These are phyloP conservation scores for Leccinum pachyderme DNA, from an alignment of 1,284 basidiomycete genomes.

Conservation along the genomic window DNA sequence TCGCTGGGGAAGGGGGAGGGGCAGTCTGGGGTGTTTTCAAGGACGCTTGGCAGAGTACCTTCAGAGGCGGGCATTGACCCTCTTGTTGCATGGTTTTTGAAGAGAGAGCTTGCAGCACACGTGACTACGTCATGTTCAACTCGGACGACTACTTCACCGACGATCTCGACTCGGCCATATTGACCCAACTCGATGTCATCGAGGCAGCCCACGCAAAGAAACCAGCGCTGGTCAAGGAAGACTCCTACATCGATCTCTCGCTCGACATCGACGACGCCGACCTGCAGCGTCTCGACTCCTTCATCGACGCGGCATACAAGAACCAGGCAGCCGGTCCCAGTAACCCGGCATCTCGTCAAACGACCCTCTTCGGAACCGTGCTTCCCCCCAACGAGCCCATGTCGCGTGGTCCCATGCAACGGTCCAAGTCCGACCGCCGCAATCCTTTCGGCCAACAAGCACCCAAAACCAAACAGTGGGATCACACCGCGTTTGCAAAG, in stretches of 20 bases:
- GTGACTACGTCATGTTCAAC: constrained; percentile 54
- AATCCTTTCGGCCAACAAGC: constrained; percentile 53
- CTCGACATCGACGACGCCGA: constrained; percentile 57
- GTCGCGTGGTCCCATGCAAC: constrained; percentile 37
- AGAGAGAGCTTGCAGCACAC: neutral
- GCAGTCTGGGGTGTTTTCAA: constrained; percentile 44
- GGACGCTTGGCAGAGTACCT: constrained; percentile 64
- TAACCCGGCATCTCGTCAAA: constrained; percentile 40
- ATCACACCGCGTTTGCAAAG: constrained; percentile 80
- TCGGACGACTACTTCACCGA: constrained; percentile 58
- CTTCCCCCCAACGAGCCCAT: constrained; percentile 36
- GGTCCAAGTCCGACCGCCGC: constrained; percentile 43
- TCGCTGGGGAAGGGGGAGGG: constrained; percentile 56
- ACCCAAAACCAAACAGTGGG: constrained; percentile 78
- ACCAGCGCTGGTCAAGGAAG: constrained; percentile 27
- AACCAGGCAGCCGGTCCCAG: constrained; percentile 43
- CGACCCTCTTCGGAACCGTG: constrained; percentile 62
- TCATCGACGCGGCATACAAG: constrained; percentile 47
- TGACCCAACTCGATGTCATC: constrained; percentile 61
- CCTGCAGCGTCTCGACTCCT: constrained; percentile 50
- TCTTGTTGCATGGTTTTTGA: constrained; percentile 20
- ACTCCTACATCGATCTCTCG: constrained; percentile 54
- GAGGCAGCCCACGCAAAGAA: constrained; percentile 52
- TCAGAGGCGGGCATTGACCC: constrained; percentile 32
- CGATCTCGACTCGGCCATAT: constrained; percentile 48